Conservation (phyloP, 345 rosid genomes). For the Stellera chamaejasme region DNA sequence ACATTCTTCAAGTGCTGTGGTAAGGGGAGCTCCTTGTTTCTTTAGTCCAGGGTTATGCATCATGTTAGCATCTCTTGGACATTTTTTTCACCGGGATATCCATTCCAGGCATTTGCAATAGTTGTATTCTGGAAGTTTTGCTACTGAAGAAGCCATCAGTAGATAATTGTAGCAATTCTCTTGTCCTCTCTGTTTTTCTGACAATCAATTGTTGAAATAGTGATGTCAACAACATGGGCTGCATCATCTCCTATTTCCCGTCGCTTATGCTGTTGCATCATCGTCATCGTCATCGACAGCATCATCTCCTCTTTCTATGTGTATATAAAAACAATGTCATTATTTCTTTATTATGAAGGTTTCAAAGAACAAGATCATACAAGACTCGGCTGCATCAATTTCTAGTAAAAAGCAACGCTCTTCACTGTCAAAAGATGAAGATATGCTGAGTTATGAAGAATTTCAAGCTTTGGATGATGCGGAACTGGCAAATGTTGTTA, state of each 20-base stretch:
- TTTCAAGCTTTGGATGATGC: slow-evolving; percentile 69
- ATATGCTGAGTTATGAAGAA: slow-evolving; percentile 55
- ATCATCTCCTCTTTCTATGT: too few species aligned
- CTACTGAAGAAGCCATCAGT: too few species aligned
- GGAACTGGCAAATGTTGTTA: slow-evolving; percentile 81
- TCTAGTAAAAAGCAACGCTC: slow-evolving; percentile 26
- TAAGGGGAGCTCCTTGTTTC: slow-evolving; percentile 21
- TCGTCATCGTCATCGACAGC: too few species aligned
- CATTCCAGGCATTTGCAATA: too few species aligned
- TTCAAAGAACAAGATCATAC: slow-evolving; percentile 27
- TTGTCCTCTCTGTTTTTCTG: not conserved
- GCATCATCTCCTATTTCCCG: too few species aligned
- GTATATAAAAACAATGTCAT: not conserved
- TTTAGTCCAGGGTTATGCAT: too few species aligned
- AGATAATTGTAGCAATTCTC: not conserved
- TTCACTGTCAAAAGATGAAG: slow-evolving; percentile 16
- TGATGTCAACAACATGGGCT: too few species aligned
- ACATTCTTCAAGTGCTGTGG: slow-evolving; percentile 30
- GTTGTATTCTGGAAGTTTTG: too few species aligned
- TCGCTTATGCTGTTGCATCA: too few species aligned
- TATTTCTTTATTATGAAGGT: slow-evolving; percentile 38
- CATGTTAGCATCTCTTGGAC: too few species aligned
- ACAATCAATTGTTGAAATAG: not conserved
- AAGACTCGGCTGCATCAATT: slow-evolving; percentile 31
- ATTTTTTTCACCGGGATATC: too few species aligned